These are phyloP conservation scores for Diaporthe ampelina DNA, from an alignment of 2,329 filamentous ascomycete genomes.

Conservation along the genomic window DNA sequence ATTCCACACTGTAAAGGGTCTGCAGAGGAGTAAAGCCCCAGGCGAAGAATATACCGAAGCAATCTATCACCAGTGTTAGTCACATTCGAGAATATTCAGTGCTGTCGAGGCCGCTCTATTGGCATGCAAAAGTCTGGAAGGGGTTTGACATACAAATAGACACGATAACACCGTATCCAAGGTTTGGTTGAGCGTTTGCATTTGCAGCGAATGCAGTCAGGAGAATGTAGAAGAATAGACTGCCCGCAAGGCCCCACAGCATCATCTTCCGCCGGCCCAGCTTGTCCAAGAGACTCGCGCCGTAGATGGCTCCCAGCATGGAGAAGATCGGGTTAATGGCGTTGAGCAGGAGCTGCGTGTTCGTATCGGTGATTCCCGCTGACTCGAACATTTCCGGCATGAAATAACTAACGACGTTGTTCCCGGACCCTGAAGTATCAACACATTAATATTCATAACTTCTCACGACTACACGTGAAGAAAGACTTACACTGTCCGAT, in stretches of 20 bases:
- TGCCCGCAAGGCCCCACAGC: slow-evolving; percentile 36
- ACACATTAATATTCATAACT: not conserved
- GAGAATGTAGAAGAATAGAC: slow-evolving; percentile 48
- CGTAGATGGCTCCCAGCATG: slow-evolving; percentile 63
- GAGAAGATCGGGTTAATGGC: slow-evolving; percentile 66
- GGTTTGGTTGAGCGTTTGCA: slow-evolving; percentile 48
- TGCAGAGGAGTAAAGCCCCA: slow-evolving; percentile 64
- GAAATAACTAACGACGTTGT: slow-evolving; percentile 61
- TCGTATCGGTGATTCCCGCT: slow-evolving; percentile 59
- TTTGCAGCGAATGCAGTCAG: slow-evolving; percentile 62
- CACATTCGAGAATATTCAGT: slow-evolving; percentile 38
- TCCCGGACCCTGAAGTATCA: slow-evolving; percentile 48
- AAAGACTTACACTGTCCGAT: slow-evolving; percentile 56
- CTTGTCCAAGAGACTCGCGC: slow-evolving; percentile 63
- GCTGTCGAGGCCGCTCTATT: not conserved
- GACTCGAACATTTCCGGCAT: slow-evolving; percentile 64
- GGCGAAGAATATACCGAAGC: slow-evolving; percentile 67
- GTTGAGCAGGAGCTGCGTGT: slow-evolving; percentile 62
- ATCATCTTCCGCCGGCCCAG: slow-evolving; percentile 65
- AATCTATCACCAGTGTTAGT: slow-evolving; percentile 56
- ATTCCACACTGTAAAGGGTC: slow-evolving; percentile 60
- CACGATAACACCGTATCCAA: slow-evolving; percentile 39
- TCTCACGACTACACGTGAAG: not conserved
- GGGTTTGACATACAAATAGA: slow-evolving; percentile 25
- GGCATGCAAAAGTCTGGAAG: not conserved